A percentile compares a stretch with the other conserved stretches of the same genome.
phyloP scores from a whole-genome alignment of 2,329 filamentous ascomycete genomes.

The Fusarium sp. region DNA sequence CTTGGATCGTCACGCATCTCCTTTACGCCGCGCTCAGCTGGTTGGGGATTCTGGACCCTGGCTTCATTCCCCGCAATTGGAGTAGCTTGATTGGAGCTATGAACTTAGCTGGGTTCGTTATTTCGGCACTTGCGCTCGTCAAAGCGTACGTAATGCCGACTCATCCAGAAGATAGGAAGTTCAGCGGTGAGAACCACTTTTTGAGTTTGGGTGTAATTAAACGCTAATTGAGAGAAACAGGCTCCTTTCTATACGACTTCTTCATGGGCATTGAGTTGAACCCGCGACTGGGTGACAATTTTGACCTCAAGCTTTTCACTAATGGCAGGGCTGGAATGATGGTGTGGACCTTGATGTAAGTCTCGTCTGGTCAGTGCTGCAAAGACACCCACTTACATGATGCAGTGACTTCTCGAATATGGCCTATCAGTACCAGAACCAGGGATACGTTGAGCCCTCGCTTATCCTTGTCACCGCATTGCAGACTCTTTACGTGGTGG shows the following conservation, averaged over 20 bases:
- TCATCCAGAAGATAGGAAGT: conserved; percentile 57
- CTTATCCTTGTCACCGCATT: conserved; percentile 59
- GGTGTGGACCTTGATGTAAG: conserved; percentile 60
- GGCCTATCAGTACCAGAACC: conserved; percentile 56
- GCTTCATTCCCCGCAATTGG: conserved; percentile 58
- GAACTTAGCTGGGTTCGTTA: conserved; percentile 52
- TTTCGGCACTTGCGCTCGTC: conserved; percentile 49
- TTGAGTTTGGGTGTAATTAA: not conserved
- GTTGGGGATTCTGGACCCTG: conserved; percentile 52
- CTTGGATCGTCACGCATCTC: conserved; percentile 55
- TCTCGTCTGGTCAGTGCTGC: not conserved
- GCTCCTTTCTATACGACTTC: conserved; percentile 57
- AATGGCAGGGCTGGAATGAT: conserved; percentile 63
- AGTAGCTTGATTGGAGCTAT: conserved; percentile 53
- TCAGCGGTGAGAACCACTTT: conserved; percentile 50
- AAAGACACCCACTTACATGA: conserved; percentile 34
- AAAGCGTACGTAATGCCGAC: conserved; percentile 56
- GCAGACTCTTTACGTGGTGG: conserved; percentile 59
- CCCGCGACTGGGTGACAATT: conserved; percentile 56
- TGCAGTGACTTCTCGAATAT: conserved; percentile 47
- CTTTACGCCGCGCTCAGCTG: conserved; percentile 46
- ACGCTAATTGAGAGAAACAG: conserved; percentile 37
- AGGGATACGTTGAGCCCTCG: conserved; percentile 52
- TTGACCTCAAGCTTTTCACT: conserved; percentile 62
- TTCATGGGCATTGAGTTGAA: conserved; percentile 63